phyloP scores from a whole-genome alignment of 2,329 filamentous ascomycete genomes.

The Colletotrichum sp. region DNA sequence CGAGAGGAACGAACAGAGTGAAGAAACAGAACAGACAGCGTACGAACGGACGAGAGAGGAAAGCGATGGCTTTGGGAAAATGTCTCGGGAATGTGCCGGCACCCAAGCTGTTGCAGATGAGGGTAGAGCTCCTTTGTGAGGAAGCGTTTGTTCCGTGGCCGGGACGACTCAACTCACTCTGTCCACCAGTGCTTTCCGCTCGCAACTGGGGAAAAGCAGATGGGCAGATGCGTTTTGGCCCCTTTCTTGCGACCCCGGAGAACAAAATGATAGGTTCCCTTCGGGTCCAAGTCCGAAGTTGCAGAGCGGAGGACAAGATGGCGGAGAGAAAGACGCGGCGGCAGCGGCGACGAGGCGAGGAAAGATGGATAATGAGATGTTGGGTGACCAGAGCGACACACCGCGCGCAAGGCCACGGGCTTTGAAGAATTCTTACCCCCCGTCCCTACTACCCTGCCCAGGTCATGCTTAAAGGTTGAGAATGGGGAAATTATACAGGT shows the following conservation, averaged over 20 bases:
- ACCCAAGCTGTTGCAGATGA: constrained; percentile 20
- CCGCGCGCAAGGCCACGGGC: not conserved
- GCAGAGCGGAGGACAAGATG: not conserved
- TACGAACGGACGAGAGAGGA: constrained; percentile 9
- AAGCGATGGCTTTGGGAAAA: constrained; percentile 1
- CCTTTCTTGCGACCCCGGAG: not conserved
- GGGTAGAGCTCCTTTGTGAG: constrained; percentile 13
- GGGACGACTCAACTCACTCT: not conserved
- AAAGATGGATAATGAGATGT: constrained; percentile 1
- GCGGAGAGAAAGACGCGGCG: not conserved
- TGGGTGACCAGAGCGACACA: not conserved
- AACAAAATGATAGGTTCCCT: not conserved
- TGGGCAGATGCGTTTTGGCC: not conserved
- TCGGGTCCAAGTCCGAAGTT: constrained; percentile 11
- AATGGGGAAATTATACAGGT: not conserved
- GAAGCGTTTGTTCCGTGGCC: constrained; percentile 16
- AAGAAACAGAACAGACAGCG: constrained; percentile 14
- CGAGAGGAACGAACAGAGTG: constrained; percentile 19
- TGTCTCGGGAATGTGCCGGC: constrained; percentile 48
- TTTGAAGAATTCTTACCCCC: constrained; percentile 11
- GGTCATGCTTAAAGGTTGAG: not conserved
- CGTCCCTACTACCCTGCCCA: not conserved
- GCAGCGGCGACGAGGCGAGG: not conserved
- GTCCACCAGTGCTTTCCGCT: not conserved
- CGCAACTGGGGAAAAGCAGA: not conserved